A percentile compares a stretch with the other conserved stretches of the same genome.
These are phyloP conservation scores for Lactarius trivialis DNA, from an alignment of 768 basidiomycete genomes.

Conservation along the genomic window DNA sequence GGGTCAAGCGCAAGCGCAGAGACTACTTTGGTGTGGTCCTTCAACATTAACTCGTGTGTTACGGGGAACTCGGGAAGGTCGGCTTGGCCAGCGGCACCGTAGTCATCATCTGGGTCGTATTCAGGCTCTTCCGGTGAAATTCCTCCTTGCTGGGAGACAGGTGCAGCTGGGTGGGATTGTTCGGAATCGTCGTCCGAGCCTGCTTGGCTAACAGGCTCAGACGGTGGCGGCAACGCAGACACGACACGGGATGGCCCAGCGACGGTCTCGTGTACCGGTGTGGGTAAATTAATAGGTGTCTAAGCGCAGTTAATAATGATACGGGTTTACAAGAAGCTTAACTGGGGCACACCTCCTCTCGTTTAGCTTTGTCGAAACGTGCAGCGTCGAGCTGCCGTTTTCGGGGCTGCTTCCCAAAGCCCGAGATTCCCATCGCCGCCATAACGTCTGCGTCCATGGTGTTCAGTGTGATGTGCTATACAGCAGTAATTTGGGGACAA, in stretches of 20 bases:
- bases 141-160: conserved; percentile 11
- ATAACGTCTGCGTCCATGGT: conserved; percentile 61
- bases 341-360: conserved; percentile 35
- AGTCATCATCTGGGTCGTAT: conserved; percentile 37
- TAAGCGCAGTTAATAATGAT: conserved; percentile 4
- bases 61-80: conserved; percentile 68
- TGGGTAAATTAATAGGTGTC: background rate
- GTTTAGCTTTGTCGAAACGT: conserved; percentile 73
- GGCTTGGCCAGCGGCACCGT: conserved; percentile 38
- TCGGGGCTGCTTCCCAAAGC: conserved; percentile 70
- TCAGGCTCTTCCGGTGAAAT: conserved; percentile 28
- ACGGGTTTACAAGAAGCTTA: background rate
- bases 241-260: conserved; percentile 25
- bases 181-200: background rate
- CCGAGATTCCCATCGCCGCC: conserved; percentile 76
- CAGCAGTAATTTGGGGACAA: background rate
- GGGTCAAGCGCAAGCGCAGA: conserved; percentile 90
- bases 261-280: conserved; percentile 25
- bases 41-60: conserved; percentile 85
- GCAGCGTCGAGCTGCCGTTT: conserved; percentile 65
- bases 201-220: background rate
- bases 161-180: background rate
- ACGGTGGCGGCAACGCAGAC: conserved; percentile 20
- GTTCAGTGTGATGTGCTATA: conserved; percentile 2
- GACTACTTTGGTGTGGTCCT: conserved; percentile 94